A percentile compares a stretch with the other conserved stretches of the same genome.
These are phyloP conservation scores for Plasmodium yoelii DNA, from an alignment of 169 alveolate species.

Conservation along the genomic window DNA sequence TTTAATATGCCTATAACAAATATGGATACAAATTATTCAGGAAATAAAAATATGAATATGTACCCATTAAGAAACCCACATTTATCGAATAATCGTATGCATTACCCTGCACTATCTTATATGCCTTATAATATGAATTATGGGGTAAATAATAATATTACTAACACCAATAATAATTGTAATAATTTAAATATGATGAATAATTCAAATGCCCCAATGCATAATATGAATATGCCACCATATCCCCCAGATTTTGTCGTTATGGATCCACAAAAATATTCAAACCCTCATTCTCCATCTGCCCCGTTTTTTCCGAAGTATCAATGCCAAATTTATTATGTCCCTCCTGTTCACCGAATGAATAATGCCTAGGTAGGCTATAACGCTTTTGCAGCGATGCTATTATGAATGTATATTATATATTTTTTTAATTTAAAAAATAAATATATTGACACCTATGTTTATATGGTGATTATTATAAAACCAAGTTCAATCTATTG, in stretches of 20 bases:
- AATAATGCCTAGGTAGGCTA: constrained; percentile 18
- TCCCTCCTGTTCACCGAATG: constrained; percentile 52
- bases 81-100: constrained; percentile 21
- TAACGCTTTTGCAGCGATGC: constrained; percentile 4
- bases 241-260: constrained; percentile 55
- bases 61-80: constrained; percentile 36
- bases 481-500: too few species aligned
- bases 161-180: too few species aligned
- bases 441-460: neutral
- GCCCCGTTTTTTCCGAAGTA: constrained; percentile 58
- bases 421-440: neutral
- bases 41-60: constrained; percentile 64
- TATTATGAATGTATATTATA: too few species aligned
- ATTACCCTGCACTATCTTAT: constrained; percentile 26
- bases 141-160: constrained; percentile 7
- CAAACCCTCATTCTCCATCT: constrained; percentile 39
- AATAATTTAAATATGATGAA: neutral
- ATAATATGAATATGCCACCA: constrained; percentile 34
- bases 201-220: constrained; percentile 44
- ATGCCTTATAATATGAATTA: constrained; percentile 34
- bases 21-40: constrained; percentile 35
- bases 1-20: constrained; percentile 53
- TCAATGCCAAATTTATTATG: constrained; percentile 53
- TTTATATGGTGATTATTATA: too few species aligned
- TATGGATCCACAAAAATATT: constrained; percentile 56